Percentiles rank a stretch among this genome's conserved stretches.
phyloP scores from a whole-genome alignment of 176 grass and related monocot genomes.

The Dendrocalamus sinicus region DNA sequence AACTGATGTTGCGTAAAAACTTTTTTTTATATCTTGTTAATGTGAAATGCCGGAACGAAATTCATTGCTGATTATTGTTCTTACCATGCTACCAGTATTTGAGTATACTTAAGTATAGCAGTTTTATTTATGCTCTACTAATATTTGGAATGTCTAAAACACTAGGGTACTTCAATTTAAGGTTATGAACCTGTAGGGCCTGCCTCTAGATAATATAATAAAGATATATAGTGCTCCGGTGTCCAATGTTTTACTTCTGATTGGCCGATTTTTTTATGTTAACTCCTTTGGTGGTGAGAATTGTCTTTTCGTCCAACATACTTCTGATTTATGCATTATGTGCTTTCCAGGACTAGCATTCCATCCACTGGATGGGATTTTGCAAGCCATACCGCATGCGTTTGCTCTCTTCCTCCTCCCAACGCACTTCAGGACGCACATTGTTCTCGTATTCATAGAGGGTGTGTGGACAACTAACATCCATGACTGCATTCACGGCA shows the following conservation, averaged over 20 bases:
- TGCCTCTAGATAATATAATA: constrained; percentile 10
- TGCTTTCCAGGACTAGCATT: constrained; percentile 76
- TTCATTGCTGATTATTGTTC: background rate
- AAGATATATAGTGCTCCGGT: constrained; percentile 22
- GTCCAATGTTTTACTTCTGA: background rate
- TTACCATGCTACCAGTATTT: background rate
- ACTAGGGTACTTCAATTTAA: background rate
- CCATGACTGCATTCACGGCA: constrained; percentile 95
- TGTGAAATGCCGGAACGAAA: background rate
- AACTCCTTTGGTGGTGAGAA: background rate
- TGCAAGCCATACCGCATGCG: constrained; percentile 85
- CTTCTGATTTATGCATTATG: background rate
- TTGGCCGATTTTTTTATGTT: background rate
- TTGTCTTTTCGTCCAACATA: background rate
- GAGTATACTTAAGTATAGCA: background rate
- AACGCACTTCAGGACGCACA: constrained; percentile 71
- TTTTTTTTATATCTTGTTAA: background rate
- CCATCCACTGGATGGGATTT: constrained; percentile 94
- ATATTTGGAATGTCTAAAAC: background rate
- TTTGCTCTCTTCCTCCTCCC: constrained; percentile 75
- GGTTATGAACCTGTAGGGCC: background rate
- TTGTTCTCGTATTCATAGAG: constrained; percentile 70
- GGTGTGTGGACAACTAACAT: constrained; percentile 92
- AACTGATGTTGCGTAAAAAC: background rate
- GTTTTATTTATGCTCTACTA: background rate